A percentile compares a stretch with the other conserved stretches of the same genome.
These are phyloP conservation scores for Brassica cretica DNA, from an alignment of 345 rosid species.

Conservation along the genomic window DNA sequence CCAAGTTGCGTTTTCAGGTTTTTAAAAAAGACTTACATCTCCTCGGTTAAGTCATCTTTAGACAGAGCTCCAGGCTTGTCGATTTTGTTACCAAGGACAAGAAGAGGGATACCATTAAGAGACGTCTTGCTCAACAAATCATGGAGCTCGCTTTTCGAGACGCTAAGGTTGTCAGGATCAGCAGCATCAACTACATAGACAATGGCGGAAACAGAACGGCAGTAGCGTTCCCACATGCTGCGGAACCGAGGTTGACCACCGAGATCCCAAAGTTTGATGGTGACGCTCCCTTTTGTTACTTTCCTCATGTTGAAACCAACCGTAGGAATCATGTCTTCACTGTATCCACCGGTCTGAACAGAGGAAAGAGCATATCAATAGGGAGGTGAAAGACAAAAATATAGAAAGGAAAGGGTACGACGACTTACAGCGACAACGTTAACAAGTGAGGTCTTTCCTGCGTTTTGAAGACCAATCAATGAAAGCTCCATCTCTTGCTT, in stretches of 20 bases:
- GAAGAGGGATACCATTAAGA: constrained; percentile 74
- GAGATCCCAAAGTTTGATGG: constrained; percentile 92
- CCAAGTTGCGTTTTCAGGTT: neutral
- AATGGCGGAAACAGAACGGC: constrained; percentile 86
- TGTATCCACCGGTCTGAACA: constrained; percentile 78
- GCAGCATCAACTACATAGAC: constrained; percentile 95
- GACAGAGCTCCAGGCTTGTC: constrained; percentile 89
- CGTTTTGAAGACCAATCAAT: constrained; percentile 81
- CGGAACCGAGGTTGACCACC: constrained; percentile 96
- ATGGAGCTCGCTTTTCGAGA: constrained; percentile 81
- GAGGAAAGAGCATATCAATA: constrained; percentile 29
- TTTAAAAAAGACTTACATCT: constrained; percentile 49
- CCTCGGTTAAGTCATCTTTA: constrained; percentile 73
- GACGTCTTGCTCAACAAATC: constrained; percentile 80
- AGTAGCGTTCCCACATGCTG: constrained; percentile 94
- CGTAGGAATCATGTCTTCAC: constrained; percentile 91
- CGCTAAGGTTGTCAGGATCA: constrained; percentile 74
- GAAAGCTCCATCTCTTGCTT: constrained; percentile 90
- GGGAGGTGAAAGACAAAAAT: constrained; percentile 6
- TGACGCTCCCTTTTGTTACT: constrained; percentile 92
- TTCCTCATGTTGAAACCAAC: constrained; percentile 96
- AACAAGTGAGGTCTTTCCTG: constrained; percentile 85
- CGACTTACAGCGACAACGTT: constrained; percentile 72
- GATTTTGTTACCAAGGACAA: constrained; percentile 87
- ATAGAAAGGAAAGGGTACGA: neutral